A percentile compares a stretch with the other conserved stretches of the same genome.
These are phyloP conservation scores for Phytophthora tubulina DNA, from an alignment of 352 stramenopile species.

Conservation along the genomic window DNA sequence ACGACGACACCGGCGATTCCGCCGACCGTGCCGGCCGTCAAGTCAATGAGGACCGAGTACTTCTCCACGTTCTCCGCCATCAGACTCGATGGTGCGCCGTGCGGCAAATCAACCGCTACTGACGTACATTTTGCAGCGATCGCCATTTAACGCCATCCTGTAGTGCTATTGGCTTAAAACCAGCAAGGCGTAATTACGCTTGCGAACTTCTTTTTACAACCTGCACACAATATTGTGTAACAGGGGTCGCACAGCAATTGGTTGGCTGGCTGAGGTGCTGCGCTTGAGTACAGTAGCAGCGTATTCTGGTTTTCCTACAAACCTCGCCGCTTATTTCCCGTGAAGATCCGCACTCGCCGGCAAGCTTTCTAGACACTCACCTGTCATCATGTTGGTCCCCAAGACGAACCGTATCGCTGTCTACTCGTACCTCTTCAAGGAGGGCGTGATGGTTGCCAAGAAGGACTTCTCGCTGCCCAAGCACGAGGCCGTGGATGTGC, in stretches of 20 bases:
- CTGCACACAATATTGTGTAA: slow-evolving; percentile 34
- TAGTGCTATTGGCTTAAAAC: slow-evolving; percentile 21
- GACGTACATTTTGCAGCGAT: slow-evolving; percentile 3
- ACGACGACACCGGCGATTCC: slow-evolving; percentile 64
- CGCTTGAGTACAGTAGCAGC: not conserved
- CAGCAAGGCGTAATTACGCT: slow-evolving; percentile 26
- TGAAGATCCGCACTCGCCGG: slow-evolving; percentile 92
- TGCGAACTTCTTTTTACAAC: slow-evolving; percentile 16
- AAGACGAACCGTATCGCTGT: slow-evolving; percentile 99
- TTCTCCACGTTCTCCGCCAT: slow-evolving; percentile 45
- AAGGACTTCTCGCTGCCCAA: slow-evolving; percentile 90
- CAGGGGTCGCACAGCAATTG: slow-evolving; percentile 18
- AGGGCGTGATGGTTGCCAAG: slow-evolving; percentile 92
- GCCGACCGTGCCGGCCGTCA: slow-evolving; percentile 59
- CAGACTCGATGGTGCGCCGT: slow-evolving; percentile 2
- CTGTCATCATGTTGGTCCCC: slow-evolving; percentile 91
- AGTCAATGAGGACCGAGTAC: slow-evolving; percentile 54
- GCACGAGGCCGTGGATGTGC: slow-evolving; percentile 98
- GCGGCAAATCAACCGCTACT: slow-evolving; percentile 24
- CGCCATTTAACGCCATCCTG: not conserved
- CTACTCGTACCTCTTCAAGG: slow-evolving; percentile 98
- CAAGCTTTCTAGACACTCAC: slow-evolving; percentile 83
- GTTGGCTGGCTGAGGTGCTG: slow-evolving; percentile 39
- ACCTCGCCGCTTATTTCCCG: slow-evolving; percentile 60
- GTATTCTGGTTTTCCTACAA: slow-evolving; percentile 69